These are phyloP conservation scores for Alternaria sp. DNA, from an alignment of 2,329 filamentous ascomycete species.

Conservation along the genomic window DNA sequence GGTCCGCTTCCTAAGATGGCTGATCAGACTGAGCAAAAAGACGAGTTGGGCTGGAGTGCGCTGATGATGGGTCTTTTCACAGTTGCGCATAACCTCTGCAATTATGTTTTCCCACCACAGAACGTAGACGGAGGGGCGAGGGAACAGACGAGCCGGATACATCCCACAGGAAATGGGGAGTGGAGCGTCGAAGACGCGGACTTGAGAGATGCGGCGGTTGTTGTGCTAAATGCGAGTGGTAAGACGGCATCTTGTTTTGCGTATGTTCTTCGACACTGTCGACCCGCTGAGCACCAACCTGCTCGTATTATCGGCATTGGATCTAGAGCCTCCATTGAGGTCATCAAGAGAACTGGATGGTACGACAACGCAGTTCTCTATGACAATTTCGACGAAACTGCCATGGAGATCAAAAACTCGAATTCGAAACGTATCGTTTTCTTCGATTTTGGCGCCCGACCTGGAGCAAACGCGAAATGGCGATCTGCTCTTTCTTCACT, in stretches of 20 bases:
- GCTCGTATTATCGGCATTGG: slow-evolving; percentile 26
- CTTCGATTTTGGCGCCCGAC: slow-evolving; percentile 34
- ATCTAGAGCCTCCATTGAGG: slow-evolving; percentile 22
- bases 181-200: slow-evolving; percentile 31
- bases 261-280: slow-evolving; percentile 22
- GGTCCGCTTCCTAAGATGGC: slow-evolving; percentile 15
- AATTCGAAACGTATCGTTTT: slow-evolving; percentile 19
- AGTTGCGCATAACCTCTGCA: slow-evolving; percentile 29
- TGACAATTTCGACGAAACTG: slow-evolving; percentile 12
- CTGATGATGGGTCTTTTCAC: slow-evolving; percentile 28
- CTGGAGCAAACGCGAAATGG: slow-evolving; percentile 20
- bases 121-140: not conserved
- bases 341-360: slow-evolving; percentile 25
- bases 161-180: slow-evolving; percentile 24
- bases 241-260: slow-evolving; percentile 35
- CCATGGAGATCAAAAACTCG: slow-evolving; percentile 1
- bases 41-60: slow-evolving; percentile 29
- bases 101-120: slow-evolving; percentile 29
- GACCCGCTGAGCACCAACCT: slow-evolving; percentile 31
- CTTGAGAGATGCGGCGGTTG: slow-evolving; percentile 22
- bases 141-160: slow-evolving; percentile 7
- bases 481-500: slow-evolving; percentile 6
- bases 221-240: slow-evolving; percentile 32
- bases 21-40: slow-evolving; percentile 3
- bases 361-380: slow-evolving; percentile 31